These are phyloP conservation scores for Eucalyptus marginata DNA, from an alignment of 345 rosid species.

Conservation along the genomic window DNA sequence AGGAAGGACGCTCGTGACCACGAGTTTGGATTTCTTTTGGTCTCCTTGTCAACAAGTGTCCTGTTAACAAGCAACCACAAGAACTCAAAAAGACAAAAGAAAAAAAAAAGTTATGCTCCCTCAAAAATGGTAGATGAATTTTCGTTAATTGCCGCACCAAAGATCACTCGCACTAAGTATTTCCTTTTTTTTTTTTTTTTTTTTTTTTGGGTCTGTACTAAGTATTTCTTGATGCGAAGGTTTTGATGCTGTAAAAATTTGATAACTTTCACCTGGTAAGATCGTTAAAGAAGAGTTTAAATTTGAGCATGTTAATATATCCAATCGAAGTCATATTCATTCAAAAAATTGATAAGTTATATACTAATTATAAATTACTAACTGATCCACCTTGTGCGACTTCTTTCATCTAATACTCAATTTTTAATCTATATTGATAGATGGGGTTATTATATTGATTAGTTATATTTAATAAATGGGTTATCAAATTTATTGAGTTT, in stretches of 20 bases:
- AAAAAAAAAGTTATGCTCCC: accelerated
- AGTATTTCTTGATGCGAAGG: neutral
- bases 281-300: neutral
- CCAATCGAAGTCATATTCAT: neutral
- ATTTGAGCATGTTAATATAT: neutral
- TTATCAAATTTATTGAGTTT: too few species aligned
- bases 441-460: too few species aligned
- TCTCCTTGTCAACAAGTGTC: neutral
- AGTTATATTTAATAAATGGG: too few species aligned
- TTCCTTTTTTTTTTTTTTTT: too few species aligned
- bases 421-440: too few species aligned
- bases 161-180: neutral
- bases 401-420: neutral
- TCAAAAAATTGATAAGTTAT: neutral
- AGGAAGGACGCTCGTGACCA: neutral
- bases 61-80: neutral
- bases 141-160: neutral
- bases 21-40: neutral
- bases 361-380: neutral
- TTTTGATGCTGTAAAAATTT: neutral
- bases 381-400: accelerated
- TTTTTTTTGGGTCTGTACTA: neutral
- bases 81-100: neutral
- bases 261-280: neutral
- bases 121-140: neutral